Evolutionary conservation across 164 flowering plant species (phyloP), one percentile per base, ranked within the genome.

Genomic region (Annona cherimola): DNA sequence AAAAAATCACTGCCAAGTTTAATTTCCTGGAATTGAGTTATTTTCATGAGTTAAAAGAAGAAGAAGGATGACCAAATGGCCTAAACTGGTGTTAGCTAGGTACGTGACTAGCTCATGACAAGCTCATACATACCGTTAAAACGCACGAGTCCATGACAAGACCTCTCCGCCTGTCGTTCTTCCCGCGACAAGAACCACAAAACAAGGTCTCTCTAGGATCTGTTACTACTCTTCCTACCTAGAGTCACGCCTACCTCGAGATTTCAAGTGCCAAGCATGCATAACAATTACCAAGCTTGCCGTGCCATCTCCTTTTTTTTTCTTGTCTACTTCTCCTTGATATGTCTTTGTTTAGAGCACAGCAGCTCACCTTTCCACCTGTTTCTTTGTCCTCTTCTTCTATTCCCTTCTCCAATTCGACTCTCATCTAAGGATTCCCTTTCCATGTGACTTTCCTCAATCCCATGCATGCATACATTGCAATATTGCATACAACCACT

Each of bases 371-470:
- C 69, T 54, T 20, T 65, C 67, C 42, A 42, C 16, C 69, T 45
- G 45, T 12, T 3, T 41, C 41, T 20, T 65, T 72, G 74, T 72
- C 74, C 41, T 43, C 50, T 72, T 50, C 62, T 72, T 40, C 39
- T 2, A 16, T 6, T 9, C 16, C 45, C 26, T 71, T 64, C 61
- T 50, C 39, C 61, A 11, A 60, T 64, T 72, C 69, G 35, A 26
- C 69, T 54, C 62, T 72, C 74, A 63, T 66, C 69, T 61, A 65
- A 6, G 63, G 74, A 72, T 41, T 72, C 72, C 35, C 44, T 18
- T 16, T 66, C n/a, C 50, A 43, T 44, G 11, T 50, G 57, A 3
- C 57, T 5, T 50, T 50, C 14, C 14, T 50, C 57, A 8, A 11
- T 50, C 3, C 57, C 14, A 9, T 50, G 11, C 57, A 50, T 50